phyloP scores from a whole-genome alignment of 176 grass and related monocot genomes.

The Bothriochloa decipiens region DNA sequence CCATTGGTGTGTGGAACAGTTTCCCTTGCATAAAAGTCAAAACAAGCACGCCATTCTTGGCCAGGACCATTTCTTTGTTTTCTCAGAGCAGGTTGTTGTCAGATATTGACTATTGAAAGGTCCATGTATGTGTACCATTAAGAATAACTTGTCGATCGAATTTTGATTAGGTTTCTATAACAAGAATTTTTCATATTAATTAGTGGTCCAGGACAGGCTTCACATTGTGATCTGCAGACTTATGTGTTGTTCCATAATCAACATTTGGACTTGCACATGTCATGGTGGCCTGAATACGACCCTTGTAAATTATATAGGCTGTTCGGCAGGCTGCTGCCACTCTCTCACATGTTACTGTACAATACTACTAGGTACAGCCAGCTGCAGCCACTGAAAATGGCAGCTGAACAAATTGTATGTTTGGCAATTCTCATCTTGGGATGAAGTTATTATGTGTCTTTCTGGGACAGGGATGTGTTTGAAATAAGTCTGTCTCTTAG shows the following conservation, averaged over 20 bases:
- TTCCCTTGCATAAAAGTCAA: slow-evolving; percentile 24
- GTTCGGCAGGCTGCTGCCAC: too few species aligned
- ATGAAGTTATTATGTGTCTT: neutral
- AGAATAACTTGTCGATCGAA: neutral
- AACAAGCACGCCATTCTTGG: neutral
- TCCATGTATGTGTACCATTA: neutral
- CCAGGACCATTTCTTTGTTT: slow-evolving; percentile 9
- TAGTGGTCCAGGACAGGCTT: neutral
- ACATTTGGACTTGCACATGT: neutral
- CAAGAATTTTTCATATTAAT: neutral
- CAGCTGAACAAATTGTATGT: too few species aligned
- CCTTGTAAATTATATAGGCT: neutral
- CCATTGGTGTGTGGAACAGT: neutral
- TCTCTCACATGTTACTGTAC: too few species aligned
- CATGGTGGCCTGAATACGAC: neutral
- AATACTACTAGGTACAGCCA: too few species aligned
- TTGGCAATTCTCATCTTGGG: neutral
- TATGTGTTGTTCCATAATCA: neutral
- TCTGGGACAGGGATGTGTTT: neutral
- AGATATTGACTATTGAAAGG: neutral
- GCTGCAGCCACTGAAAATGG: too few species aligned
- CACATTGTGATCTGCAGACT: neutral
- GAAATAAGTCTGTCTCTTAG: neutral
- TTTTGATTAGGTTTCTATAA: neutral
- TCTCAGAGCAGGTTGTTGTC: neutral